phyloP scores from a whole-genome alignment of 2,329 filamentous ascomycete genomes.

The Nothophoma quercina region DNA sequence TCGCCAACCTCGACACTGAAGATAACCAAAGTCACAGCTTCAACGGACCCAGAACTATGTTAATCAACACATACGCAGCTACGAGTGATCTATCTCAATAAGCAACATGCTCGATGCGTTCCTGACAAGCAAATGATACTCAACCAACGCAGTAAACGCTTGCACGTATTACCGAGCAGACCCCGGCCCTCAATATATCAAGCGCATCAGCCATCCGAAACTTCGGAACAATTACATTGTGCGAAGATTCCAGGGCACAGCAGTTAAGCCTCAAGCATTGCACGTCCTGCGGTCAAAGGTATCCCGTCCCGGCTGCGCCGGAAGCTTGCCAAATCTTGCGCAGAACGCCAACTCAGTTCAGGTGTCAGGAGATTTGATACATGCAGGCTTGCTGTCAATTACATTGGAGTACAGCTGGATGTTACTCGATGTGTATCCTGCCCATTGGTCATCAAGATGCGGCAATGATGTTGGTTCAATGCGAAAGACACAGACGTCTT shows the following conservation, averaged over 20 bases:
- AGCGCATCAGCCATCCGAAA: constrained; percentile 24
- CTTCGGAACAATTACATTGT: constrained; percentile 33
- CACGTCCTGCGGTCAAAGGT: constrained; percentile 33
- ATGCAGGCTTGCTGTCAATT: neutral
- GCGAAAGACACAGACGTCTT: neutral
- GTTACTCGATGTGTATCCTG: neutral
- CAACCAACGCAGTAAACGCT: constrained; percentile 8
- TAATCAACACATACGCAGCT: neutral
- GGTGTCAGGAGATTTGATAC: neutral
- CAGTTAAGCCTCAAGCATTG: constrained; percentile 28
- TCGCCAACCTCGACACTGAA: constrained; percentile 11
- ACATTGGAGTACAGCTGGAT: too few species aligned
- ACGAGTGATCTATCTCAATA: neutral
- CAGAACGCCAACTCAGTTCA: constrained; percentile 3
- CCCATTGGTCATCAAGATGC: neutral
- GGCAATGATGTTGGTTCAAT: neutral
- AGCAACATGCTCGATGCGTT: neutral
- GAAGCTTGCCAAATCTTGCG: constrained; percentile 25
- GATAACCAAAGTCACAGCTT: neutral
- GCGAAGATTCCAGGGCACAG: constrained; percentile 26
- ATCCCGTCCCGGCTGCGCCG: constrained; percentile 47
- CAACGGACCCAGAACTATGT: neutral
- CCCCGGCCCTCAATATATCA: constrained; percentile 15
- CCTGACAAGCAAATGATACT: neutral
- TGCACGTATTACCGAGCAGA: constrained; percentile 8